Evolutionary conservation across 805 yeast species (phyloP).

Genomic region (Kuraishia ogatae): DNA sequence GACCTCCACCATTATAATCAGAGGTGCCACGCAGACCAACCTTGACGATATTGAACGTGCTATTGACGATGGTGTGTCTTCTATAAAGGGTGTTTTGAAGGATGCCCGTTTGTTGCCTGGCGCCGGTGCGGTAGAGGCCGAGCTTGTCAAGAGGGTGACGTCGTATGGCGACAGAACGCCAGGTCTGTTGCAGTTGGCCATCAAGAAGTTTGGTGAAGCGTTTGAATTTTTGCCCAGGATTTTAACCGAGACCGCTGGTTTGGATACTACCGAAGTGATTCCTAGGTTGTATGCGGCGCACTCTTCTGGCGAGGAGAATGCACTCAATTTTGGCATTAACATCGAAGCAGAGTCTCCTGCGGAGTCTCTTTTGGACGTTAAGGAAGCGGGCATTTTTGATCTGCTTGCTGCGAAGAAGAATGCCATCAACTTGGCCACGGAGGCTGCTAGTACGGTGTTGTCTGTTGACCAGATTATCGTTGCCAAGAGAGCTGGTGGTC

Average conservation of each 20-base stretch:
- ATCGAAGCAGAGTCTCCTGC: slow-evolving; percentile 58
- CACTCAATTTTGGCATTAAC: slow-evolving; percentile 51
- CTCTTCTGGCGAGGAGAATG: slow-evolving; percentile 33
- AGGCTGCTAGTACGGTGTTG: slow-evolving; percentile 84
- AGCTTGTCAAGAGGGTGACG: slow-evolving; percentile 70
- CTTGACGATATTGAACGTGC: slow-evolving; percentile 96
- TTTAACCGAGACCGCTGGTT: slow-evolving; percentile 89
- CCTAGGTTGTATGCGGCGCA: slow-evolving; percentile 88
- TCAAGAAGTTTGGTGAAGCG: slow-evolving; percentile 88
- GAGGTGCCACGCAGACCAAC: slow-evolving; percentile 94
- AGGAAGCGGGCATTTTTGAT: slow-evolving; percentile 65
- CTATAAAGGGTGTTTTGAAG: slow-evolving; percentile 81
- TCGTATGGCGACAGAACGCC: slow-evolving; percentile 91
- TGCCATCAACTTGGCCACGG: slow-evolving; percentile 91
- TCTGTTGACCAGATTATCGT: slow-evolving; percentile 95
- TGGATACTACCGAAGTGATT: slow-evolving; percentile 83
- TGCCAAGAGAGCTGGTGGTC: slow-evolving; percentile 99
- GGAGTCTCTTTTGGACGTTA: slow-evolving; percentile 65
- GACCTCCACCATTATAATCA: slow-evolving; percentile 85
- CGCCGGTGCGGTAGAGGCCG: slow-evolving; percentile 93
- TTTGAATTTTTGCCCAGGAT: slow-evolving; percentile 92
- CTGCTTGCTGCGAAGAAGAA: slow-evolving; percentile 71
- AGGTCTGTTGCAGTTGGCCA: slow-evolving; percentile 86
- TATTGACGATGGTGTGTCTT: slow-evolving; percentile 92
- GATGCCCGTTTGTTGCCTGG: slow-evolving; percentile 83